Evolutionary conservation across 805 yeast genomes (phyloP), one percentile per base, ranked within the genome.

Genomic region (Cyberlindnera galapagoensis): DNA sequence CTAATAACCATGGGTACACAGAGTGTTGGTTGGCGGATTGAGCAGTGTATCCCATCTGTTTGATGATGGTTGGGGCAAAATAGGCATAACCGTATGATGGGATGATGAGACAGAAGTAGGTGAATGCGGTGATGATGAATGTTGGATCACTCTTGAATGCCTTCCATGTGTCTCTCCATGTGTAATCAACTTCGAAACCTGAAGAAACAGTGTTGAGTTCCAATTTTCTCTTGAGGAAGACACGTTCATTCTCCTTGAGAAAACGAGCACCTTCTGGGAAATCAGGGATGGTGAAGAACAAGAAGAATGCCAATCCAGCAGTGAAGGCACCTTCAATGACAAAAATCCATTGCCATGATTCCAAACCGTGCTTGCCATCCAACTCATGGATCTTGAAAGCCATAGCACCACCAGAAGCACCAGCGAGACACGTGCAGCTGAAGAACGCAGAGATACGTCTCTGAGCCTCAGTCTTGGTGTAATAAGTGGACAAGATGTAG

Each of bases 1-100:
- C 83, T 18, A 69, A 60, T 25, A 83, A 64, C 88, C 94, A 86
- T 14, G 95, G 94, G 44, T 85, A 87, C 30, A 86, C 83, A 0
- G 94, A 80, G 59, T 78, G 79, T 34, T 80, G 71, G 56, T 86
- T 86, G 8, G 94, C 90, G 35, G 71, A 63, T 47, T 76, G 80
- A 3, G 84, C 77, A 3, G 84, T 68, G 62, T 78, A 60, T 7
- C 65, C 65, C 54, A 60, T 51, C 30, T 57, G 56, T n/a, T 51
- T 47, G 30, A 61, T 56, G 34, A 61, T 61, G 20, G 61, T 57
- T 37, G 66, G 66, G 17, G 62, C 47, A 34, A 60, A 61, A 67
- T 74, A 80, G 1, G 65, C 62, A 35, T 60, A 52, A 26, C 65
- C 65, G 34, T 60, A 60, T 15, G 65, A 47, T 16, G 65, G 62